Evolutionary conservation across 306 rosid genomes (phyloP).

Genomic region (Prunus mongolica): DNA sequence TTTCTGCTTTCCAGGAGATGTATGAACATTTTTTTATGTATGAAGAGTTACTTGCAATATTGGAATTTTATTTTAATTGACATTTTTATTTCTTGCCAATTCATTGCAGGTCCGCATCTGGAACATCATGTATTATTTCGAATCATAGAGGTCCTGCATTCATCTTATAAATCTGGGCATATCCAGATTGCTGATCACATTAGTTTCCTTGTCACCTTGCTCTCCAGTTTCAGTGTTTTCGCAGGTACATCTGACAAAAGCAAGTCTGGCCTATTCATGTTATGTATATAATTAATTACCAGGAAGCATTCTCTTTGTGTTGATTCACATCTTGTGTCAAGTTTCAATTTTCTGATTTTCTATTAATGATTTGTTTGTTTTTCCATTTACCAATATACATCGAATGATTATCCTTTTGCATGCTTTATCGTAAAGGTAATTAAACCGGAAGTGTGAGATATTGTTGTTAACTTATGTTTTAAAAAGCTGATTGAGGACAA

Average conservation of each 20-base stretch:
- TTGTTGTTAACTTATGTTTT: not conserved
- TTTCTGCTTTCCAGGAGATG: not conserved
- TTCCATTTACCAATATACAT: not conserved
- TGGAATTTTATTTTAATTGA: not conserved
- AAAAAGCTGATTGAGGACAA: not conserved
- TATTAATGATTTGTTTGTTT: not conserved
- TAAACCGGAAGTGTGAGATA: not conserved
- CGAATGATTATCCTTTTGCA: not conserved
- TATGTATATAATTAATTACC: not conserved
- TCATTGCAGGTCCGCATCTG: constrained; percentile 63
- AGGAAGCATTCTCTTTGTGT: not conserved
- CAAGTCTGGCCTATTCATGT: constrained; percentile 4
- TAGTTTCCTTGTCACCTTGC: constrained; percentile 67
- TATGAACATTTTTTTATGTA: not conserved
- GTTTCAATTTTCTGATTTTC: not conserved
- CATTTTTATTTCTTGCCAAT: constrained; percentile 7
- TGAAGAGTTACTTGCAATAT: not conserved
- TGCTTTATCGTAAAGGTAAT: not conserved
- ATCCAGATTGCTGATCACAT: constrained; percentile 53
- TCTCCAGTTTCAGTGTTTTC: constrained; percentile 48
- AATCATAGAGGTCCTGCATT: constrained; percentile 60
- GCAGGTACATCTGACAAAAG: constrained; percentile 43
- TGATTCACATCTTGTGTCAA: not conserved
- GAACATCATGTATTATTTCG: constrained; percentile 49
- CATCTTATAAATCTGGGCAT: constrained; percentile 54